Percentiles rank a stretch among this genome's conserved stretches.
Conservation (phyloP, 441 rosid species). For the Erodium trifolium region DNA sequence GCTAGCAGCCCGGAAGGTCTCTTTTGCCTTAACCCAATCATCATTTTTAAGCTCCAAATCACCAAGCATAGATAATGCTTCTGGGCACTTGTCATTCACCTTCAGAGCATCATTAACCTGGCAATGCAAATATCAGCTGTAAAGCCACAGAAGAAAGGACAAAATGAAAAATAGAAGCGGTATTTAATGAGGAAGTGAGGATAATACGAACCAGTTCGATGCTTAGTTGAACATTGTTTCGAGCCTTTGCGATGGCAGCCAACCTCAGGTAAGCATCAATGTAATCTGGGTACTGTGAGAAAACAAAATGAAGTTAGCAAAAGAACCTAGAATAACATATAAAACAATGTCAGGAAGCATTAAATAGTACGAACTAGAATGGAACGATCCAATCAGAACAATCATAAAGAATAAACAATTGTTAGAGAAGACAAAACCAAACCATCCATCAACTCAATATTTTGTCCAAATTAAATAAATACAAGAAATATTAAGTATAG, state of each 20-base stretch:
- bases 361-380: neutral
- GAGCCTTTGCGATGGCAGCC: slow-evolving; percentile 86
- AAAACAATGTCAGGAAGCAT: slow-evolving; percentile 2
- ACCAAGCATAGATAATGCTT: slow-evolving; percentile 94
- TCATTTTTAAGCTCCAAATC: slow-evolving; percentile 98
- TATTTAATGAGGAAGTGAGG: slow-evolving; percentile 6
- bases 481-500: neutral
- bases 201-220: slow-evolving; percentile 75
- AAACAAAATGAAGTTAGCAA: slow-evolving; percentile 21
- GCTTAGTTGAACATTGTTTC: slow-evolving; percentile 81
- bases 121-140: neutral
- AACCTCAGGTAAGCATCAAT: slow-evolving; percentile 93
- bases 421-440: slow-evolving; percentile 2
- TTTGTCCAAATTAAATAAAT: neutral
- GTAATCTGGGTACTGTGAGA: slow-evolving; percentile 78
- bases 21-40: slow-evolving; percentile 99
- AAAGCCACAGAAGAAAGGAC: neutral
- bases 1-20: slow-evolving; percentile 91
- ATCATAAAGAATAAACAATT: neutral
- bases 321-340: slow-evolving; percentile 6
- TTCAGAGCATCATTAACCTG: slow-evolving; percentile 91
- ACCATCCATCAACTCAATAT: neutral
- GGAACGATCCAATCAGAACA: neutral
- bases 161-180: slow-evolving; percentile 18
- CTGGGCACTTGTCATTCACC: slow-evolving; percentile 81